These are phyloP conservation scores for Thymus mandschuricus DNA, from an alignment of 257 asterid genomes.

Conservation along the genomic window DNA sequence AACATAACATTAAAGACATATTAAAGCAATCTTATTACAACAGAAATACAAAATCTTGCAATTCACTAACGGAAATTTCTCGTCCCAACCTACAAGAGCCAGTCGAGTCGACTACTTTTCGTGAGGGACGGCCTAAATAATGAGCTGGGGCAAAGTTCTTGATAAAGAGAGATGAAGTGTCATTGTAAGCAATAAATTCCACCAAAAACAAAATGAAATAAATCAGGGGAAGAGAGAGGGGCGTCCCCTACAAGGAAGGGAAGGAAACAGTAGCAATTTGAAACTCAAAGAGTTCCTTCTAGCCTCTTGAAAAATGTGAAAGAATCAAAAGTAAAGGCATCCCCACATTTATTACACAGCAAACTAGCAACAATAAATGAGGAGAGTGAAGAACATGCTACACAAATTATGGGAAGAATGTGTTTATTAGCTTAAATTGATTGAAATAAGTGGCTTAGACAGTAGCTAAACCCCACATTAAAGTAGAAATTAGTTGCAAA, in stretches of 20 bases:
- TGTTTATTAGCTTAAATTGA: conserved; percentile 16
- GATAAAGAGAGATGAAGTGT: conserved; percentile 43
- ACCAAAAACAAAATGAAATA: conserved; percentile 6
- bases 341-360: conserved; percentile 49
- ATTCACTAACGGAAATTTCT: not conserved
- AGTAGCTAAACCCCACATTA: conserved; percentile 33
- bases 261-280: conserved; percentile 52
- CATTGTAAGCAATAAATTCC: conserved; percentile 55
- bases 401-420: conserved; percentile 5
- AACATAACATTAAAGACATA: conserved; percentile 1
- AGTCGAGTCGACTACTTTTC: too few relatives aligned
- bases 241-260: conserved; percentile 58
- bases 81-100: too few relatives aligned
- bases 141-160: conserved; percentile 21
- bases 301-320: conserved; percentile 55
- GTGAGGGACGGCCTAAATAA: not conserved
- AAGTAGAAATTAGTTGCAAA: conserved; percentile 29
- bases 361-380: conserved; percentile 48
- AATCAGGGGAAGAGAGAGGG: conserved; percentile 32
- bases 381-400: conserved; percentile 11
- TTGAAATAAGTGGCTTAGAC: conserved; percentile 23
- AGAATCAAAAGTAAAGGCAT: conserved; percentile 45
- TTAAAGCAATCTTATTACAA: not conserved
- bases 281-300: conserved; percentile 25
- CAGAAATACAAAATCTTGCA: not conserved